Base-by-base conservation (phyloP, 2,329 filamentous ascomycete species). In the Pseudogymnoascus verrucosus region DNA sequence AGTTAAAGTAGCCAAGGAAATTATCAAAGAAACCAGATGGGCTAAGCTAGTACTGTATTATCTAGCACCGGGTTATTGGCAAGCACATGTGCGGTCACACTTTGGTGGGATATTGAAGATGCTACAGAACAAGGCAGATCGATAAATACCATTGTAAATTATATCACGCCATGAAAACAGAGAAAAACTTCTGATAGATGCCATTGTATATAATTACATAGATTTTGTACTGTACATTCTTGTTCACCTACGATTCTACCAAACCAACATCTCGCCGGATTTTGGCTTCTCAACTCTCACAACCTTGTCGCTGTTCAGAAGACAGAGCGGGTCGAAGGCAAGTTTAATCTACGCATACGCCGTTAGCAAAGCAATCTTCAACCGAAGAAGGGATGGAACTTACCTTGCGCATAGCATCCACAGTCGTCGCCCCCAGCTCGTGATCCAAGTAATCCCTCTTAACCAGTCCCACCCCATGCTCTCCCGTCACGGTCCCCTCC, bases 401-500 rank as follows among this genome's bases (percentile, higher is more conserved):
- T 76, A 89, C 86, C 81, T 88, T 90, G 76, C 90, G 84, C 90
- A 96, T 96, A 21, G 88, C 81, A 76, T 93, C 89, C 7, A 96
- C 89, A 0, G 90, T 91, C 11, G 77, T 79, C 73, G 85, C 79
- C 11, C 90, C 89, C 42, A 95, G 78, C 76, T 96, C 90, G 71
- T 93, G 88, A 8, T 85, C 81, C 47, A 96, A 80, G 72, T 93
- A 93, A 72, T 95, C 90, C 68, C 90, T 81, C 83, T 96, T 96
- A 64, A 93, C 89, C 59, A 96, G 78, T 5, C 90, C 90, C 62
- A 95, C 87, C 44, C 90, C 90, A 74, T 96, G 90, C 76, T 96
- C 90, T 62, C 90, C 91, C 11, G 90, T 93, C 1, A 92, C 90
- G 0, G 91, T 95, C 7, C 91, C 91, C 75, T 95, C 90, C 78